phyloP scores from a whole-genome alignment of 768 basidiomycete genomes.

The Collybia mongolica region DNA sequence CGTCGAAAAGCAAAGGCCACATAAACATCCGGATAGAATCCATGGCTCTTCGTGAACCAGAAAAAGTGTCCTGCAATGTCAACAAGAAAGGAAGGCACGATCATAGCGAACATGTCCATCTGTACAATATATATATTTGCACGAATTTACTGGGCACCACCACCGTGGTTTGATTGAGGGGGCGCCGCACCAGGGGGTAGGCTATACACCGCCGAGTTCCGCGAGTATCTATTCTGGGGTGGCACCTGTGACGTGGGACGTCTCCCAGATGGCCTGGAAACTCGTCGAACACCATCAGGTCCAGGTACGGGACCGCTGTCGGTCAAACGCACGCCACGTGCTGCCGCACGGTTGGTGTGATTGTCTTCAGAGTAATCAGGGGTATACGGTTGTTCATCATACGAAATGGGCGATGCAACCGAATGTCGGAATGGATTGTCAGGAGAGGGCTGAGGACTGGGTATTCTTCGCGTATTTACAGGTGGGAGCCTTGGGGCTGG shows the following conservation, averaged over 20 bases:
- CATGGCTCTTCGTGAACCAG: background rate
- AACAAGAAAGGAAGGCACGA: constrained; percentile 1
- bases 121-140: background rate
- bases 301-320: constrained; percentile 85
- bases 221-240: constrained; percentile 71
- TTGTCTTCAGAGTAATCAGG: constrained; percentile 23
- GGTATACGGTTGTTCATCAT: constrained; percentile 26
- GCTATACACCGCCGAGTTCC: constrained; percentile 46
- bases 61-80: constrained; percentile 3
- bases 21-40: constrained; percentile 1
- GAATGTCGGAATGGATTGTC: constrained; percentile 62
- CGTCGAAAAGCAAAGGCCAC: constrained; percentile 2
- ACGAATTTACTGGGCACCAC: background rate
- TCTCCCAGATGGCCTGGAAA: constrained; percentile 59
- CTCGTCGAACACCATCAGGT: constrained; percentile 75
- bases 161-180: constrained; percentile 41
- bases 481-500: constrained; percentile 18
- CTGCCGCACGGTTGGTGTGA: constrained; percentile 36
- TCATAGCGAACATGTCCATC: constrained; percentile 3
- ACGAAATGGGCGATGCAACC: constrained; percentile 34
- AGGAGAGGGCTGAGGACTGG: constrained; percentile 28
- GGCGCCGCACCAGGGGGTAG: constrained; percentile 79
- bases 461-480: constrained; percentile 22
- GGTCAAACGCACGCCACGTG: constrained; percentile 73
- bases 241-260: constrained; percentile 61